Evolutionary conservation across 768 basidiomycete species (phyloP).

Genomic region (Epithele typhae): DNA sequence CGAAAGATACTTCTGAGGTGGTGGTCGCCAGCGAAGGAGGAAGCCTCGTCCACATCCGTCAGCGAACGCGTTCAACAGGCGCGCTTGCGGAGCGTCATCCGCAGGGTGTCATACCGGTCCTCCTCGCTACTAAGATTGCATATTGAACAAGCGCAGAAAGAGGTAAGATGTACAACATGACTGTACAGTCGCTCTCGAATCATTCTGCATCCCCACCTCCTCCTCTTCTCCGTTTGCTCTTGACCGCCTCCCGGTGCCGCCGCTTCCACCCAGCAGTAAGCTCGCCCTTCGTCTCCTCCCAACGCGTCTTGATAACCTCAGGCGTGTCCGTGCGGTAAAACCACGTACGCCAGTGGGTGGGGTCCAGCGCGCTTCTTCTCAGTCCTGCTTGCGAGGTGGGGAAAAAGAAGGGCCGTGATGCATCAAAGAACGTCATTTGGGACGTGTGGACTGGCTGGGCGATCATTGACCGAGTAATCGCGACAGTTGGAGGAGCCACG

Average conservation of each 20-base stretch:
- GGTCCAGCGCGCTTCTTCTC: constrained; percentile 32
- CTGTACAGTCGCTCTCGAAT: too few species aligned
- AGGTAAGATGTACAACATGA: too few species aligned
- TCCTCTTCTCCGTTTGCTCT: constrained; percentile 51
- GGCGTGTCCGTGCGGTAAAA: constrained; percentile 50
- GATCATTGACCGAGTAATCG: constrained; percentile 4
- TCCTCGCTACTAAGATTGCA: too few species aligned
- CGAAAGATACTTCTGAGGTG: too few species aligned
- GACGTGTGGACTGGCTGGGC: constrained; percentile 1
- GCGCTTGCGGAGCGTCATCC: too few species aligned
- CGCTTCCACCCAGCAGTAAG: constrained; percentile 78
- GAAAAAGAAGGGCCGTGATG: constrained; percentile 61
- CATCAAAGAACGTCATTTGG: constrained; percentile 38
- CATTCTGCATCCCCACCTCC: constrained; percentile 44
- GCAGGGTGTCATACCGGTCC: too few species aligned
- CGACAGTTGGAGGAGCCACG: constrained; percentile 9
- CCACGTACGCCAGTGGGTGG: constrained; percentile 42
- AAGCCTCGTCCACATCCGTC: too few species aligned
- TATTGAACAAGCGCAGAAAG: too few species aligned
- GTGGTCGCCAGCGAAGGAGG: too few species aligned
- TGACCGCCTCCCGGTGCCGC: constrained; percentile 70
- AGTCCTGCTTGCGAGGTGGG: constrained; percentile 31
- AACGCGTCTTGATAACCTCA: constrained; percentile 59
- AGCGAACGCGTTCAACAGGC: too few species aligned
- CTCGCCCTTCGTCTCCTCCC: constrained; percentile 66